Evolutionary conservation across 2,329 filamentous ascomycete genomes (phyloP), one percentile per base, ranked within the genome.

Genomic region (Colletotrichum incanum): DNA sequence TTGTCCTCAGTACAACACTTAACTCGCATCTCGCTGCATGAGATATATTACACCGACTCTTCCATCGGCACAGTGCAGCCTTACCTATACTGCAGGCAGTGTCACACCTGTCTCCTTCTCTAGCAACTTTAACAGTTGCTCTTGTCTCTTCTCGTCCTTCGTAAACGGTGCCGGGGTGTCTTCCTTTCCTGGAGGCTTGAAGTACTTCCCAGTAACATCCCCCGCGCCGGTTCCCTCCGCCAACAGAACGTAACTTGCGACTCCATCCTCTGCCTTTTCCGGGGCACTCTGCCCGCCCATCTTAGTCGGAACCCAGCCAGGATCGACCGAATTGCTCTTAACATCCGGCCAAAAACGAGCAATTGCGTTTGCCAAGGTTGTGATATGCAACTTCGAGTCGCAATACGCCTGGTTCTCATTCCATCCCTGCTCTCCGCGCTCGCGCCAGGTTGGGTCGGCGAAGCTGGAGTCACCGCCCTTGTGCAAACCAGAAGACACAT

Each of bases 341-440:
- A 87, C 83, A 0, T 75, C 75, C 9, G 65, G 67, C 78, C 84
- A 86, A 9, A 82, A 79, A 16, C 85, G 79, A 0, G 88, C 84
- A 70, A 91, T 87, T 2, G 85, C 87, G 67, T 87, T 88, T 1
- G 88, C 86, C 18, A 91, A 81, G 78, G 91, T 82, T 41, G 88
- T 80, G 71, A 88, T 85, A 72, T 90, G 87, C 41, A 91, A 76
- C 77, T 91, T 91, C 70, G 82, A 87, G 72, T 90, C 87, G 67
- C 81, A 81, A 73, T 91, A 91, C 2, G 71, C 71, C 78, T 75
- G 18, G 79, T 80, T 6, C 79, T 77, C 54, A 77, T 76, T 52
- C 67, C 62, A 81, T 67, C 82, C 84, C 5, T 81, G 78, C 31
- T 85, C 77, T 62, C 84, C 82, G 20, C 71, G 67, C 49, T 58